Percentiles rank a stretch among this genome's conserved stretches.
Conservation (phyloP, 176 grass and related monocot species). For the Secale cereale region DNA sequence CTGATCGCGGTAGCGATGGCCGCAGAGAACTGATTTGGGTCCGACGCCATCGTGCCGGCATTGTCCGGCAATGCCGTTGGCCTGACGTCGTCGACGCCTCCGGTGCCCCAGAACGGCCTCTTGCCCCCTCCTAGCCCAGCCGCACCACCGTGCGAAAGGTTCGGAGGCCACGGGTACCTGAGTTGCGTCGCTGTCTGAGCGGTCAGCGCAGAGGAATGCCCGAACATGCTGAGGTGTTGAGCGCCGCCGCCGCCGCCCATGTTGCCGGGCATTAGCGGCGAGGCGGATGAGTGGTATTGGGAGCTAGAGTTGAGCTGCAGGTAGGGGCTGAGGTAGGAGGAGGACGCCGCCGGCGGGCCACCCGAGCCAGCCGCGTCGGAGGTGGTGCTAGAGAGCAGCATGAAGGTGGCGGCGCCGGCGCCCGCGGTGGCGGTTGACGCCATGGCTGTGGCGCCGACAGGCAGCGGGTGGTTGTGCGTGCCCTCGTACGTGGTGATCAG, state of each 20-base stretch:
- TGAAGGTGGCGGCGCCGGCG: slow-evolving; percentile 59
- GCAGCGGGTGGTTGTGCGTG: slow-evolving; percentile 96
- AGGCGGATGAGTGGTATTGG: slow-evolving; percentile 2
- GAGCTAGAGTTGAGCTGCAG: slow-evolving; percentile 51
- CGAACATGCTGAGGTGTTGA: slow-evolving; percentile 39
- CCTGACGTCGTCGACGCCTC: slow-evolving; percentile 1
- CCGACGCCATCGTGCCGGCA: slow-evolving; percentile 18
- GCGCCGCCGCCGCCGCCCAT: background rate
- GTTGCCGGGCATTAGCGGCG: background rate
- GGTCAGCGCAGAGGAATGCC: slow-evolving; percentile 19
- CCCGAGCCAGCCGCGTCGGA: slow-evolving; percentile 24
- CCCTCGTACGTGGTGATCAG: slow-evolving; percentile 98
- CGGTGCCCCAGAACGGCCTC: slow-evolving; percentile 49
- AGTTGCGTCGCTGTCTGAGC: slow-evolving; percentile 6
- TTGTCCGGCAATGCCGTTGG: slow-evolving; percentile 12
- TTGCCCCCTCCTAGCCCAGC: slow-evolving; percentile 24
- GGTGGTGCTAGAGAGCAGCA: slow-evolving; percentile 64
- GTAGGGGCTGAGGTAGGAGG: slow-evolving; percentile 68
- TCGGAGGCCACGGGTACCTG: slow-evolving; percentile 50
- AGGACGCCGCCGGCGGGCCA: background rate
- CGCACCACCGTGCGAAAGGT: background rate
- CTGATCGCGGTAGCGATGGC: slow-evolving; percentile 44
- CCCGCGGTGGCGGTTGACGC: slow-evolving; percentile 69
- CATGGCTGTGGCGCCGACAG: slow-evolving; percentile 91
- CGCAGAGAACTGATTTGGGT: slow-evolving; percentile 44